phyloP scores from a whole-genome alignment of 352 stramenopile genomes.

The Globisporangium lucens region DNA sequence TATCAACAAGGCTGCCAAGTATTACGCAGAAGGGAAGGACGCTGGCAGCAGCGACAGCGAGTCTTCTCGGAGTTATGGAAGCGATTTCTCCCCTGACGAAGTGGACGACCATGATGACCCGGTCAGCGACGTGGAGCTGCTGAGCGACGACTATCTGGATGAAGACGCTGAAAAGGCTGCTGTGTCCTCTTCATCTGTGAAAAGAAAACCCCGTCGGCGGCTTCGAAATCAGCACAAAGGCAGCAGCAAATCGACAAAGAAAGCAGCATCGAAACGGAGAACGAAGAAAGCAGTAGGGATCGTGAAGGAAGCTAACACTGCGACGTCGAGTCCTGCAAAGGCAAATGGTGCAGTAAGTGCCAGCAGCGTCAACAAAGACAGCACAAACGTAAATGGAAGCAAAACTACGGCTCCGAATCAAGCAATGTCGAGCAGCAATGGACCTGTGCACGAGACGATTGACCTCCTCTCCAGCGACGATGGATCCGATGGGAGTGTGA shows the following conservation, averaged over 20 bases:
- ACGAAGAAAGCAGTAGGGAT: slow-evolving; percentile 20
- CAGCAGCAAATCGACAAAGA: slow-evolving; percentile 19
- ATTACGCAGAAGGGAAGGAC: slow-evolving; percentile 36
- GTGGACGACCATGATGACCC: slow-evolving; percentile 26
- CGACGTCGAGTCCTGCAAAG: not conserved
- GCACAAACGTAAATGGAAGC: not conserved
- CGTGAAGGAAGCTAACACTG: not conserved
- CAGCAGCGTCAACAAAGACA: not conserved
- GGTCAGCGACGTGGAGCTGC: slow-evolving; percentile 25
- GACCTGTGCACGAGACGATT: slow-evolving; percentile 15
- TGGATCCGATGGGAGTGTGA: slow-evolving; percentile 1
- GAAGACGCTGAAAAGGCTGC: slow-evolving; percentile 22
- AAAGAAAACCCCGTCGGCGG: slow-evolving; percentile 24
- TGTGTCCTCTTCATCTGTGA: slow-evolving; percentile 8
- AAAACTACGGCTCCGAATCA: not conserved
- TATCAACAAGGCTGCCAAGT: slow-evolving; percentile 33
- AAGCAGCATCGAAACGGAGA: slow-evolving; percentile 3
- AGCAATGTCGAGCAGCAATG: slow-evolving; percentile 3
- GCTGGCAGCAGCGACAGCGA: slow-evolving; percentile 27
- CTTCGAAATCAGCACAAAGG: slow-evolving; percentile 11
- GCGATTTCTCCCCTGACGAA: slow-evolving; percentile 48
- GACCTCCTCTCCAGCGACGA: slow-evolving; percentile 33
- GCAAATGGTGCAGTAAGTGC: not conserved
- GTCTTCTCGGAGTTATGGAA: slow-evolving; percentile 21
- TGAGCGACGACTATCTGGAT: slow-evolving; percentile 51